Percentiles rank a stretch among this genome's conserved stretches.
phyloP scores from a whole-genome alignment of 2,329 filamentous ascomycete genomes.

The Akanthomyces uredinophilus region DNA sequence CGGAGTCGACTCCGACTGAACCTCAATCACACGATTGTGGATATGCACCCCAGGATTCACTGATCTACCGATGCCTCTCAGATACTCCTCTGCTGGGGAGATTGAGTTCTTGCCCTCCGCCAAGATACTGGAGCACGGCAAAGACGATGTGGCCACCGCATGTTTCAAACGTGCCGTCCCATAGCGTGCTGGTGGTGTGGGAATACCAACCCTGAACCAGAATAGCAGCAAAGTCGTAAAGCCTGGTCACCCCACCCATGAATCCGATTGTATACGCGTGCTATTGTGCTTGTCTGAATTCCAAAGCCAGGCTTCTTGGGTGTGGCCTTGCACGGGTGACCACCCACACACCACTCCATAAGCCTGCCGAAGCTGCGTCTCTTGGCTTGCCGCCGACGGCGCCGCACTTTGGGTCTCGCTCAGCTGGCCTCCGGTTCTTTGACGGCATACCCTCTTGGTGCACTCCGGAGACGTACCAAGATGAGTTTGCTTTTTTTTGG shows the following conservation, averaged over 20 bases:
- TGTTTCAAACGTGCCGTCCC: slow-evolving; percentile 3
- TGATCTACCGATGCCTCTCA: background rate
- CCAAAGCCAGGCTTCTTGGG: background rate
- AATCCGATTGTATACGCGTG: background rate
- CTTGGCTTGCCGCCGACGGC: slow-evolving; percentile 7
- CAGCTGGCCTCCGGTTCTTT: background rate
- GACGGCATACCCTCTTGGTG: background rate
- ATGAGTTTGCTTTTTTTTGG: background rate
- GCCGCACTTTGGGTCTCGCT: background rate
- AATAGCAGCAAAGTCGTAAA: background rate
- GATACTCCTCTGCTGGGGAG: background rate
- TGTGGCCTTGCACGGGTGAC: background rate
- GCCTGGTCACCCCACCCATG: background rate
- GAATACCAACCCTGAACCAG: background rate
- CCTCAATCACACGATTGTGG: background rate
- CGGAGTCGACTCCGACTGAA: background rate
- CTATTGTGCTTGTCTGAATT: background rate
- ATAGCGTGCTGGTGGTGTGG: background rate
- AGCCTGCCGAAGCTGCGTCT: background rate
- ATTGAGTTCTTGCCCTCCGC: background rate
- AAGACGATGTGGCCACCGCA: slow-evolving; percentile 1
- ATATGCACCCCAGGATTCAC: background rate
- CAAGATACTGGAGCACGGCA: too few species aligned
- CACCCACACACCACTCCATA: background rate
- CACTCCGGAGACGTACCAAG: background rate